These are phyloP conservation scores for Paulownia fortunei DNA, from an alignment of 257 asterid species.

Conservation along the genomic window DNA sequence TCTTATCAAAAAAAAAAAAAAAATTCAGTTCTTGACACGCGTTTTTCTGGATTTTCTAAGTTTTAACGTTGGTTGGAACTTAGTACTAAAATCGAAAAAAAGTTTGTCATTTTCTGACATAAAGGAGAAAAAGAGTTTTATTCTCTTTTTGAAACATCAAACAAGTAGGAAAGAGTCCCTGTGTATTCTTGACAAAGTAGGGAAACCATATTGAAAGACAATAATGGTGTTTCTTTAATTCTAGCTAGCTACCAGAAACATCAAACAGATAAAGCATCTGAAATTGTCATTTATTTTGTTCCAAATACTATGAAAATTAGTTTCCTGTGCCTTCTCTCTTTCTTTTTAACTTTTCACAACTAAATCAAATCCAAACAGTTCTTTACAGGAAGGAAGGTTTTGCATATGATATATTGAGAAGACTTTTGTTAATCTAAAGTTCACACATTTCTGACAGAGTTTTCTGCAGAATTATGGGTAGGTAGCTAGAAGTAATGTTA, in stretches of 20 bases:
- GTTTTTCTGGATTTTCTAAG: constrained; percentile 1
- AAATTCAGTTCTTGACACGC: constrained; percentile 32
- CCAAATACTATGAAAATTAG: neutral
- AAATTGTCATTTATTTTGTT: neutral
- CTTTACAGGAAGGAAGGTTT: neutral
- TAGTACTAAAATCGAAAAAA: neutral
- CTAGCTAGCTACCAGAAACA: neutral
- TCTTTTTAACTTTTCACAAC: neutral
- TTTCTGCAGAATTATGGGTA: neutral
- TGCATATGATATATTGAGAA: neutral
- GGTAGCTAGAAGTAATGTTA: constrained; percentile 9
- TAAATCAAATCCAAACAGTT: neutral
- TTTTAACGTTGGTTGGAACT: neutral
- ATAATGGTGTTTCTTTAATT: neutral
- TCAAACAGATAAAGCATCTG: neutral
- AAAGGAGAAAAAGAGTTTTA: no score
- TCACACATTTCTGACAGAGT: neutral
- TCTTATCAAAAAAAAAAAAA: no score
- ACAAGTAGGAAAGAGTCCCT: no score
- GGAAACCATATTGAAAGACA: neutral
- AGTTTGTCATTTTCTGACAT: neutral
- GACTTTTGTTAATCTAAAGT: neutral
- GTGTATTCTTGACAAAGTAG: neutral
- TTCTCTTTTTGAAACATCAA: no score
- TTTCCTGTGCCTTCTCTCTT: neutral